A percentile compares a stretch with the other conserved stretches of the same genome.
Evolutionary conservation across 2,329 filamentous ascomycete genomes (phyloP).

Genomic region (Trichoderma atrobrunneum): DNA sequence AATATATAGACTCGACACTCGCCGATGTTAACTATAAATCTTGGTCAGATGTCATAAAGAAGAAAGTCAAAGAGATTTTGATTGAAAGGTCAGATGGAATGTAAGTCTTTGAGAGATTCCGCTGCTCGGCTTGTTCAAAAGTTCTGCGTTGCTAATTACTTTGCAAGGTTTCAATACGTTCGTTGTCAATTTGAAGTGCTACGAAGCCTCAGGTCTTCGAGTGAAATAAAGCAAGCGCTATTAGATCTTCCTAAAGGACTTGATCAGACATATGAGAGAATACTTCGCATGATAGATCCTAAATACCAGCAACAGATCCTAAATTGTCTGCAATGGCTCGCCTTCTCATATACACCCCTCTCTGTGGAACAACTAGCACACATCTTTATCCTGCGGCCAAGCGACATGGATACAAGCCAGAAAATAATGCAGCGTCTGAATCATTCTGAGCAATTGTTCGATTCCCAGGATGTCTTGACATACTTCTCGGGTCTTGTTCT

Average conservation of each 20-base stretch:
- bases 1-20: conserved; percentile 1
- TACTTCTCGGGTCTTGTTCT: not conserved
- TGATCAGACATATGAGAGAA: conserved; percentile 13
- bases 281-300: not conserved
- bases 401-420: not conserved
- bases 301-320: not conserved
- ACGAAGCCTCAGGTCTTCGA: not conserved
- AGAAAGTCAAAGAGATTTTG: not conserved
- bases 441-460: not conserved
- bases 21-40: not conserved
- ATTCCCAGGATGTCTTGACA: not conserved
- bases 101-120: not conserved
- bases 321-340: conserved; percentile 11
- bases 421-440: not conserved
- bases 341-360: not conserved
- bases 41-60: not conserved
- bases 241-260: not conserved
- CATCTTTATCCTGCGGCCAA: not conserved
- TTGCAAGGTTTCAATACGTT: conserved; percentile 11
- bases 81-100: conserved; percentile 13
- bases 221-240: not conserved
- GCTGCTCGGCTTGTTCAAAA: too few relatives aligned
- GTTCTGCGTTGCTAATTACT: not conserved
- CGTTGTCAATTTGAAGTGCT: not conserved
- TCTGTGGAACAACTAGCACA: not conserved